phyloP scores from a whole-genome alignment of 345 rosid species.

The Arabis hirsuta region DNA sequence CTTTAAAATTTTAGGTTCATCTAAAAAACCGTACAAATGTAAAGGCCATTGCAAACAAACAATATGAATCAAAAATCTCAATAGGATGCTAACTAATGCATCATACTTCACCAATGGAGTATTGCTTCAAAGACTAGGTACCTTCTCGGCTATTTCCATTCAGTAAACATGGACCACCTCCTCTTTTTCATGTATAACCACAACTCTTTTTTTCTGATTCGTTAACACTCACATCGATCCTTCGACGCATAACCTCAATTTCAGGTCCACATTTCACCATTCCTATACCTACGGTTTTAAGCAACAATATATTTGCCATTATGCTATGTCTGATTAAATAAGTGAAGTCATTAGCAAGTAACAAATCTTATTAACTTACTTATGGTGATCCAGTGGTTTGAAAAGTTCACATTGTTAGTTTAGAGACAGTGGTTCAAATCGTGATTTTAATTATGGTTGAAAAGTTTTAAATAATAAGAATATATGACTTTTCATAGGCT shows the following conservation, averaged over 20 bases:
- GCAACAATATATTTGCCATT: conserved; percentile 5
- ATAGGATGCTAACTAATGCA: conserved; percentile 10
- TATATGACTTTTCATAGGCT: no score
- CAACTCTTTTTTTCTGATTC: neutral
- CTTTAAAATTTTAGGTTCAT: neutral
- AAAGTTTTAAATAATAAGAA: no score
- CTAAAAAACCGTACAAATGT: neutral
- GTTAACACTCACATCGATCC: conserved; percentile 31
- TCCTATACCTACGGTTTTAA: conserved; percentile 10
- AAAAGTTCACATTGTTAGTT: no score
- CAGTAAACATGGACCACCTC: conserved; percentile 30
- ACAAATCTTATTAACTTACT: neutral
- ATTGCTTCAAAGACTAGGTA: conserved; percentile 36
- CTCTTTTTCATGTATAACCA: conserved; percentile 15
- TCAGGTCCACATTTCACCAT: conserved; percentile 34
- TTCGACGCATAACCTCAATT: conserved; percentile 32
- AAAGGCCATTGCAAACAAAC: neutral
- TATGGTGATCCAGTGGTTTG: no score
- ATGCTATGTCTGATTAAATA: neutral
- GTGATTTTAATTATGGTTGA: no score
- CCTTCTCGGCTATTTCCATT: conserved; percentile 12
- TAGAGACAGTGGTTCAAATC: no score
- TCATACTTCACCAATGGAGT: conserved; percentile 1
- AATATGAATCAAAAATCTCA: neutral
- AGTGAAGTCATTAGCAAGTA: conserved; percentile 13